phyloP scores from a whole-genome alignment of 192 early-diverging fungal genomes.

The Funneliformis mosseae region DNA sequence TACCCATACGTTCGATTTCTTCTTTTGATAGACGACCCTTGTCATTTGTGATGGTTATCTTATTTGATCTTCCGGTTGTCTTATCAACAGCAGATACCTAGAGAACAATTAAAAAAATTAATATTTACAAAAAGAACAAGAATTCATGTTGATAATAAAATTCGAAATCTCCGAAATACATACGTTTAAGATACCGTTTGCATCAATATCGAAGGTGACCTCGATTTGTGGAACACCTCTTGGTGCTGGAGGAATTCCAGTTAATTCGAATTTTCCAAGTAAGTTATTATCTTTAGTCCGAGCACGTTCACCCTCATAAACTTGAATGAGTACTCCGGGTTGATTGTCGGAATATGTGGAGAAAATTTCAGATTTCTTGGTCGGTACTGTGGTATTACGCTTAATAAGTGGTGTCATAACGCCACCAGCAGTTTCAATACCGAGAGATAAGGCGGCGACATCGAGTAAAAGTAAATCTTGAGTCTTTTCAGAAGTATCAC shows the following conservation, averaged over 20 bases:
- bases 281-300: slow-evolving; percentile 96
- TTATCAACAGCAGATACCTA: slow-evolving; percentile 87
- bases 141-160: too few species aligned
- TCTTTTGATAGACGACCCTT: slow-evolving; percentile 96
- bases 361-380: slow-evolving; percentile 95
- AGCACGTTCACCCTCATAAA: slow-evolving; percentile 93
- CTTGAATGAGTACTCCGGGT: slow-evolving; percentile 89
- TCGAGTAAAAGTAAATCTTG: slow-evolving; percentile 90
- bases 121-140: too few species aligned
- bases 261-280: slow-evolving; percentile 95
- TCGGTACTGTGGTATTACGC: slow-evolving; percentile 92
- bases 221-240: slow-evolving; percentile 95
- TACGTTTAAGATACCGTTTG: slow-evolving; percentile 75
- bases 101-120: slow-evolving; percentile 49
- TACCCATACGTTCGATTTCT: slow-evolving; percentile 94
- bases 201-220: slow-evolving; percentile 93
- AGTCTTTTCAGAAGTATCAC: slow-evolving; percentile 92
- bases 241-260: slow-evolving; percentile 95
- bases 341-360: slow-evolving; percentile 96
- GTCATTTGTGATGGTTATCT: slow-evolving; percentile 98
- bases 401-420: slow-evolving; percentile 95
- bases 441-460: slow-evolving; percentile 90
- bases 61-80: slow-evolving; percentile 87
- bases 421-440: slow-evolving; percentile 95
- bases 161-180: slow-evolving; percentile 75